These are phyloP conservation scores for Mallotus japonicus DNA, from an alignment of 441 rosid species.

Conservation along the genomic window DNA sequence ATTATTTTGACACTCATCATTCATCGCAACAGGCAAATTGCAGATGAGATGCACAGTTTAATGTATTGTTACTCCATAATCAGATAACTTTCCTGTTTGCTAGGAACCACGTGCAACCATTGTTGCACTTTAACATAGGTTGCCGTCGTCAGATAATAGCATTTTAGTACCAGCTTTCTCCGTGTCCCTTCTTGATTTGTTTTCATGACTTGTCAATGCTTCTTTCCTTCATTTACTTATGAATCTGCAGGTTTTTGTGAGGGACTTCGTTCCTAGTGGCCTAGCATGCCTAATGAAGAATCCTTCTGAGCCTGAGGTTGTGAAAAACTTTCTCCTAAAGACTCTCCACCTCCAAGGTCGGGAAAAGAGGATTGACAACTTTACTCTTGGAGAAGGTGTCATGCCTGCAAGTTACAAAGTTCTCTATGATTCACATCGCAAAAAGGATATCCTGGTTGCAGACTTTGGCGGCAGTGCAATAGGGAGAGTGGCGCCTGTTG, in stretches of 20 bases:
- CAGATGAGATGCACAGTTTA: neutral
- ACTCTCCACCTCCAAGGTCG: constrained; percentile 48
- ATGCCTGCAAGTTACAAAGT: constrained; percentile 60
- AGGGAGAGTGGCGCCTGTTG: constrained; percentile 65
- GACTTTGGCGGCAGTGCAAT: constrained; percentile 64
- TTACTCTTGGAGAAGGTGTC: constrained; percentile 54
- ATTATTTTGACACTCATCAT: neutral
- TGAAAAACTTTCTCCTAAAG: constrained; percentile 46
- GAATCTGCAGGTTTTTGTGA: constrained; percentile 39
- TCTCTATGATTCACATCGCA: constrained; percentile 28
- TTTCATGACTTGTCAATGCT: neutral
- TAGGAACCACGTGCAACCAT: neutral
- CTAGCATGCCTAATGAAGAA: constrained; percentile 43
- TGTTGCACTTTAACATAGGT: neutral
- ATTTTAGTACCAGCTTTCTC: neutral
- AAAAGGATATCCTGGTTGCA: constrained; percentile 40
- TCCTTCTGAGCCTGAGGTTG: constrained; percentile 38
- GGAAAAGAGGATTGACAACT: constrained; percentile 49
- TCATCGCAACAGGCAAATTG: neutral
- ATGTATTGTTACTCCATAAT: neutral
- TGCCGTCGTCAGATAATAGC: neutral
- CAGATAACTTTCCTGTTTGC: neutral
- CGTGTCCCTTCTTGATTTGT: neutral
- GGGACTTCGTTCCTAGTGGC: constrained; percentile 53
- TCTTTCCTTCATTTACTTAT: neutral